phyloP scores from a whole-genome alignment of 2,329 filamentous ascomycete genomes.

The Claviceps cyperi region DNA sequence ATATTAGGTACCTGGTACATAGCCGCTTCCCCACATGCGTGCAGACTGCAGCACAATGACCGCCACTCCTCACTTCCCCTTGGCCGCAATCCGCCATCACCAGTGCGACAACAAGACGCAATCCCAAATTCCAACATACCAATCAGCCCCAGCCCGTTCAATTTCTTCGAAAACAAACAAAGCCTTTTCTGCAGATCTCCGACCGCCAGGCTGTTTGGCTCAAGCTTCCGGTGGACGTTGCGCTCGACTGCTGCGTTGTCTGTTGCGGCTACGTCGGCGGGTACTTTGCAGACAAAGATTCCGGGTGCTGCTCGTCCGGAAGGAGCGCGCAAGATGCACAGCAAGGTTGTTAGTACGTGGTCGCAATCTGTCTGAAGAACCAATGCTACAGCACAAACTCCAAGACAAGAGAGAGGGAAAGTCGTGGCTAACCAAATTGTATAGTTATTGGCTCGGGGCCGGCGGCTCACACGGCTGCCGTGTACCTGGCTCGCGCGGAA shows the following conservation, averaged over 20 bases:
- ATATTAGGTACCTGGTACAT: no score
- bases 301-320: not conserved
- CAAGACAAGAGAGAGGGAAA: not conserved
- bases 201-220: constrained; percentile 83
- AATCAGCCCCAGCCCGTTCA: no score
- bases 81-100: no score
- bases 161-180: no score
- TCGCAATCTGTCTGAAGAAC: not conserved
- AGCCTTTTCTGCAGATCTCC: no score
- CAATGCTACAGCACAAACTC: not conserved
- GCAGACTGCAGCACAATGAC: no score
- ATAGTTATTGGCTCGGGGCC: constrained; percentile 82
- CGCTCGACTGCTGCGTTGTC: constrained; percentile 62
- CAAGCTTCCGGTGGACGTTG: constrained; percentile 60
- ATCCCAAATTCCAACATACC: no score
- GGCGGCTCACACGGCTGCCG: constrained; percentile 89
- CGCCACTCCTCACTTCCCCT: no score
- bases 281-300: constrained; percentile 33
- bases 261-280: constrained; percentile 48
- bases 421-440: not conserved
- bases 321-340: constrained; percentile 61
- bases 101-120: no score
- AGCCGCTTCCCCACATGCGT: no score
- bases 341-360: constrained; percentile 72
- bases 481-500: constrained; percentile 91